Evolutionary conservation across 805 yeast species (phyloP).

Genomic region (Candida patagonica): DNA sequence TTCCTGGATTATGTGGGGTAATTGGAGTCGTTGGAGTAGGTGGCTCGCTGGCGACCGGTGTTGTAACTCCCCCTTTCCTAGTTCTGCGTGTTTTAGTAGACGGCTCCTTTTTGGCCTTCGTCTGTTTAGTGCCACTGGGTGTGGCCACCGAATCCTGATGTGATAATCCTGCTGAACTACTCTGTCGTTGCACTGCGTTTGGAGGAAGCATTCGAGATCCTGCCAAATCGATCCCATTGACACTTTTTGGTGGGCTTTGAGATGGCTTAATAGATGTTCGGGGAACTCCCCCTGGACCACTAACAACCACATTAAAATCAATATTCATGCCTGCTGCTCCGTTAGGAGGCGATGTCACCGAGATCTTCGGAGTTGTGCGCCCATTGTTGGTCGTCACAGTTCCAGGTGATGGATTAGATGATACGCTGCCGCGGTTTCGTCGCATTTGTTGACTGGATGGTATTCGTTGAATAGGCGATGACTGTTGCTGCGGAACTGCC

Average conservation of each 20-base stretch:
- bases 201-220: conserved; percentile 3
- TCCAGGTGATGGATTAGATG: not conserved
- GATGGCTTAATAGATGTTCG: not conserved
- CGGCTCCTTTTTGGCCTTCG: conserved; percentile 19
- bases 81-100: conserved; percentile 17
- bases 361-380: not conserved
- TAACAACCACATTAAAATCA: conserved; percentile 26
- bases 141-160: not conserved
- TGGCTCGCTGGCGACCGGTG: conserved; percentile 29
- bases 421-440: not conserved
- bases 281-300: conserved; percentile 17
- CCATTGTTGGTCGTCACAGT: not conserved
- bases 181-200: not conserved
- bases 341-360: conserved; percentile 8
- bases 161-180: not conserved
- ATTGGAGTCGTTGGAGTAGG: conserved; percentile 36
- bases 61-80: conserved; percentile 17
- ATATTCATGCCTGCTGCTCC: conserved; percentile 19
- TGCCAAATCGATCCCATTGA: too few species aligned
- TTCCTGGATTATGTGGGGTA: conserved; percentile 30
- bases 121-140: conserved; percentile 15
- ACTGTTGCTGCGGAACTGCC: conserved; percentile 2
- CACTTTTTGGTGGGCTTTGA: too few species aligned
- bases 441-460: not conserved
- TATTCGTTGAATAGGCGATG: too few species aligned